Percentiles rank a stretch among this genome's conserved stretches.
Conservation (phyloP, 1,139 yeast genomes). For the Geotrichum siamense region DNA sequence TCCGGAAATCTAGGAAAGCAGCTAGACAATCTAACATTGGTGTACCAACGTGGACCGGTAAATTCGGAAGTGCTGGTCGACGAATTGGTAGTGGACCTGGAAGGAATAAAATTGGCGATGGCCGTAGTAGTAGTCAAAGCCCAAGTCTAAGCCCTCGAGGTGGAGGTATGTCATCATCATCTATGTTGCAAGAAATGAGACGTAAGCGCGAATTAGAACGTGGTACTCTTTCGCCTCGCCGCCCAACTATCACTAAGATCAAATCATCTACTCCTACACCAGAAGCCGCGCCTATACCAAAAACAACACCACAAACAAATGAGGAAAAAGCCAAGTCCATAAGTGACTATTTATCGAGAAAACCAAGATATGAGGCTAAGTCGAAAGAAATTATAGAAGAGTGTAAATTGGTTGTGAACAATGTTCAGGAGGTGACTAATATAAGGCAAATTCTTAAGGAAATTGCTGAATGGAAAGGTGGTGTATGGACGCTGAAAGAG, state of each 20-base stretch:
- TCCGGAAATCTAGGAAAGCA: conserved; percentile 57
- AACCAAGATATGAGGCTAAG: conserved; percentile 32
- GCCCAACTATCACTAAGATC: neutral
- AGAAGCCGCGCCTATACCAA: neutral
- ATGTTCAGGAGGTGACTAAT: conserved; percentile 52
- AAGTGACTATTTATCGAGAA: conserved; percentile 30
- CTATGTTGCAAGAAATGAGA: neutral
- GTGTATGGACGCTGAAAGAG: conserved; percentile 60
- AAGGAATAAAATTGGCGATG: conserved; percentile 16
- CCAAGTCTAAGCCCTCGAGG: conserved; percentile 26
- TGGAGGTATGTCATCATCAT: conserved; percentile 26
- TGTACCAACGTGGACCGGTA: conserved; percentile 95
- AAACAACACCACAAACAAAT: conserved; percentile 5
- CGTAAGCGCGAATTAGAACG: neutral
- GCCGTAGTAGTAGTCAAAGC: conserved; percentile 26
- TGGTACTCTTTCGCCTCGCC: too few relatives aligned
- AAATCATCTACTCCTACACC: neutral
- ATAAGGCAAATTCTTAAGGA: conserved; percentile 62
- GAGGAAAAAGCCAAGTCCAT: conserved; percentile 23
- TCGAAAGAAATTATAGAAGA: conserved; percentile 51
- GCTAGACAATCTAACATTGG: conserved; percentile 65
- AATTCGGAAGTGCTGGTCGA: conserved; percentile 77
- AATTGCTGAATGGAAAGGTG: conserved; percentile 63
- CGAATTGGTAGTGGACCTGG: conserved; percentile 27
- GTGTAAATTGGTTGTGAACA: conserved; percentile 42